Evolutionary conservation across 140 eudicot genomes (phyloP).

Genomic region (Stevia rebaudiana): DNA sequence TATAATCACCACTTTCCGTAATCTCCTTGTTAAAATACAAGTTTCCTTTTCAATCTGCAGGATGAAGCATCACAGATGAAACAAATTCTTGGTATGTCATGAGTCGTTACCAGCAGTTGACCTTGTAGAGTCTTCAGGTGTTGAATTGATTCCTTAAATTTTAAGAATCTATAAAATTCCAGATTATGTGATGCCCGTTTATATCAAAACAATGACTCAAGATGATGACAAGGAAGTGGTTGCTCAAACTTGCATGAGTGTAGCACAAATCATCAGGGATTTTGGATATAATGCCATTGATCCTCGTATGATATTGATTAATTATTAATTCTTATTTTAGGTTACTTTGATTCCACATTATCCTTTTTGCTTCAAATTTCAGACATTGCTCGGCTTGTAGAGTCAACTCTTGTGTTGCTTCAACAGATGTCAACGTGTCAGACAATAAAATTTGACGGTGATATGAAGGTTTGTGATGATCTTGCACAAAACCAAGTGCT

Average conservation of each 20-base stretch:
- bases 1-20: not conserved
- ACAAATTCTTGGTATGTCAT: slow-evolving; percentile 60
- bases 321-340: not conserved
- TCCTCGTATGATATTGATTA: slow-evolving; percentile 41
- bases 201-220: slow-evolving; percentile 68
- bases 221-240: slow-evolving; percentile 96
- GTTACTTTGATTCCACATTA: not conserved
- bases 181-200: slow-evolving; percentile 77
- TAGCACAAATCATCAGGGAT: slow-evolving; percentile 58
- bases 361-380: slow-evolving; percentile 2
- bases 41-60: slow-evolving; percentile 30
- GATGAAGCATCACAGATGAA: slow-evolving; percentile 51
- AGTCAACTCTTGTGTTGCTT: slow-evolving; percentile 59
- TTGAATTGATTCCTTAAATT: slow-evolving; percentile 2
- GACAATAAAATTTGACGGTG: slow-evolving; percentile 52
- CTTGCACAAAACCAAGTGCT: slow-evolving; percentile 70
- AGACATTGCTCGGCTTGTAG: slow-evolving; percentile 73
- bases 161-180: slow-evolving; percentile 8
- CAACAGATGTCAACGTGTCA: slow-evolving; percentile 71
- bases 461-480: slow-evolving; percentile 63
- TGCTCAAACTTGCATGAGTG: slow-evolving; percentile 86
- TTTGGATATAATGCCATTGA: slow-evolving; percentile 64
- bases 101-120: slow-evolving; percentile 24
- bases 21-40: slow-evolving; percentile 1
- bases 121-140: not conserved